Percentiles rank a stretch among this genome's conserved stretches.
Conservation (phyloP, 164 flowering plant species). For the Chloranthus sessilifolius region DNA sequence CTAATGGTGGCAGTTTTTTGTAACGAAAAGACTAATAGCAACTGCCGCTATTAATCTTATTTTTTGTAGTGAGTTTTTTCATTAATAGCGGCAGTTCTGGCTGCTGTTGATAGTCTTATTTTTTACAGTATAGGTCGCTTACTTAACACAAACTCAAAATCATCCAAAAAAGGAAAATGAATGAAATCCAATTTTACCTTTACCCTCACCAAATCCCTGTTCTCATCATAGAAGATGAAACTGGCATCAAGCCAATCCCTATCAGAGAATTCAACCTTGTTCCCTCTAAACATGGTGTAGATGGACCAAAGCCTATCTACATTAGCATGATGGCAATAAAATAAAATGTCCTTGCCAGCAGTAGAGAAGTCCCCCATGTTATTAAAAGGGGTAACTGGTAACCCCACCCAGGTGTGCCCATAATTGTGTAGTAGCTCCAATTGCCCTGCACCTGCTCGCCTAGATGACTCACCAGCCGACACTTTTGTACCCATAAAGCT, state of each 20-base stretch:
- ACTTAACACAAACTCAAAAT: too few species aligned
- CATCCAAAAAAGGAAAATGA: too few species aligned
- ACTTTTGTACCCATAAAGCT: not conserved
- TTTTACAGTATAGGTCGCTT: too few species aligned
- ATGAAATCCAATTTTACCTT: not conserved
- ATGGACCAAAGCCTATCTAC: conserved; percentile 6
- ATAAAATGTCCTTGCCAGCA: conserved; percentile 4
- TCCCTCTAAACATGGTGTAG: not conserved
- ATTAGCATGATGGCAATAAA: conserved; percentile 3
- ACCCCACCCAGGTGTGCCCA: conserved; percentile 2
- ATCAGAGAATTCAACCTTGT: not conserved
- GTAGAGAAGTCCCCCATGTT: conserved; percentile 3
- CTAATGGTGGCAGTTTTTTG: too few species aligned
- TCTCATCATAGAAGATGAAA: conserved; percentile 12
- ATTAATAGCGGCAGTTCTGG: too few species aligned
- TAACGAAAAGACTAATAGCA: too few species aligned
- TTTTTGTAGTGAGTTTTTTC: too few species aligned
- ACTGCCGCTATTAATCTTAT: too few species aligned
- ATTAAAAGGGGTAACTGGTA: too few species aligned
- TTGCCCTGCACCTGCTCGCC: not conserved
- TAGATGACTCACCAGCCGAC: conserved; percentile 3
- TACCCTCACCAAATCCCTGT: conserved; percentile 3
- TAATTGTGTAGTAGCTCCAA: conserved; percentile 1
- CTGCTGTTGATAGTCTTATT: too few species aligned
- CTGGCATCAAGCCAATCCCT: conserved; percentile 2